Evolutionary conservation across 305 asterid species (phyloP).

Genomic region (Euphrasia arctica): DNA sequence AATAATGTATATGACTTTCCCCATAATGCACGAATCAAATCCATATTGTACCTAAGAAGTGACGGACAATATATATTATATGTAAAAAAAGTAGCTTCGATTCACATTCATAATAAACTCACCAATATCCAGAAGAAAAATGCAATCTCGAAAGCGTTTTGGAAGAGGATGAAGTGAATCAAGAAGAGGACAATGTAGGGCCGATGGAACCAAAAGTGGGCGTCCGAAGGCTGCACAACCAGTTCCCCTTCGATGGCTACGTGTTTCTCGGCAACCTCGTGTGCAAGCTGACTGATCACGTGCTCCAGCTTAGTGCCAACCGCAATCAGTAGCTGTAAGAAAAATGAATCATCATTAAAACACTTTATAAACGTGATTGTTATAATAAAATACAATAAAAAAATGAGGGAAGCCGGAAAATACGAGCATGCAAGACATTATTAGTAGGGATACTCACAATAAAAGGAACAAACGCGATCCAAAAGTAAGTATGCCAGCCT

Average conservation of each 20-base stretch:
- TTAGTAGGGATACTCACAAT: constrained; percentile 44
- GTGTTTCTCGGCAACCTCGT: constrained; percentile 93
- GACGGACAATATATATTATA: no score
- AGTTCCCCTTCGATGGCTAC: constrained; percentile 82
- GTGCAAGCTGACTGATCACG: constrained; percentile 77
- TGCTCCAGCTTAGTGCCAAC: constrained; percentile 96
- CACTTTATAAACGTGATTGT: no score
- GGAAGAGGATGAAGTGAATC: constrained; percentile 94
- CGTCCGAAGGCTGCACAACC: constrained; percentile 82
- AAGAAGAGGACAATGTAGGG: constrained; percentile 68
- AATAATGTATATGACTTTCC: constrained; percentile 56
- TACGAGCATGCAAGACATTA: no score
- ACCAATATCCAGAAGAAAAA: constrained; percentile 99
- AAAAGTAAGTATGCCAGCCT: constrained; percentile 97
- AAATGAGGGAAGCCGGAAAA: no score
- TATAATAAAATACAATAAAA: no score
- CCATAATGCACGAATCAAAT: constrained; percentile 95
- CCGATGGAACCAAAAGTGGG: constrained; percentile 87
- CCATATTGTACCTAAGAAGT: constrained; percentile 70
- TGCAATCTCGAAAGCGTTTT: constrained; percentile 96
- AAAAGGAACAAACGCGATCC: constrained; percentile 86
- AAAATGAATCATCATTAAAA: constrained; percentile 6
- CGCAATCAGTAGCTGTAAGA: constrained; percentile 70
- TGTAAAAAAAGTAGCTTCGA: background rate
- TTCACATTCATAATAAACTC: constrained; percentile 19